Evolutionary conservation across 2,329 filamentous ascomycete genomes (phyloP).

Genomic region (Sporothrix pallida): DNA sequence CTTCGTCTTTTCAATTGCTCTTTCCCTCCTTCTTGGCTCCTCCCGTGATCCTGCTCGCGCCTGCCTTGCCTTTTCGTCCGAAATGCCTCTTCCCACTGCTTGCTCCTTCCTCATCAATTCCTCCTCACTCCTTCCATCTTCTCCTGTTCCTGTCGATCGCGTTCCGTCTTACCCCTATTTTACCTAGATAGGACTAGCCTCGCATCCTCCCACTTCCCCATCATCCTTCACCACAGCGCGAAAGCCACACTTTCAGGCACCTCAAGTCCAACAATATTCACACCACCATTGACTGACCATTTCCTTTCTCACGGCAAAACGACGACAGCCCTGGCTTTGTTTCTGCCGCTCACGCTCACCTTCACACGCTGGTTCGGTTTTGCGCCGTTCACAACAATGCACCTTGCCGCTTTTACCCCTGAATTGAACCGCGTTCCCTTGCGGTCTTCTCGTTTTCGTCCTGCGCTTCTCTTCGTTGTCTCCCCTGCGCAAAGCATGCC

Average conservation of each 20-base stretch:
- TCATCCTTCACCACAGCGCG: slow-evolving; percentile 6
- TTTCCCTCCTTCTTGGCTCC: background rate
- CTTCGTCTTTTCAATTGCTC: background rate
- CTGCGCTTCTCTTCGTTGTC: too few species aligned
- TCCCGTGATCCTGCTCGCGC: background rate
- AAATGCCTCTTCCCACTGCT: background rate
- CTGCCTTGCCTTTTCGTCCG: background rate
- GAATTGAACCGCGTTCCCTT: background rate
- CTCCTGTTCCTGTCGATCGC: slow-evolving; percentile 21
- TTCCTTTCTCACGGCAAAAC: slow-evolving; percentile 12
- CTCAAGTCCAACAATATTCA: background rate
- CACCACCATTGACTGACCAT: background rate
- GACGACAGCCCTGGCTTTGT: background rate
- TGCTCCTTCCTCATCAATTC: background rate
- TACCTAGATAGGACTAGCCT: background rate
- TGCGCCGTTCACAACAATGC: background rate
- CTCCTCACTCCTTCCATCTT: slow-evolving; percentile 8
- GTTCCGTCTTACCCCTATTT: background rate
- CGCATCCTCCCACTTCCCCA: background rate
- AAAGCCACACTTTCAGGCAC: slow-evolving; percentile 6
- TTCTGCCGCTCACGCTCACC: background rate
- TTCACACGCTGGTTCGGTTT: background rate
- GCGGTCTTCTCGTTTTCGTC: too few species aligned
- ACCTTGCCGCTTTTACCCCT: slow-evolving; percentile 22
- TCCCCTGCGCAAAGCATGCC: background rate